These are phyloP conservation scores for Mycena albidolilacea DNA, from an alignment of 768 basidiomycete genomes.

Conservation along the genomic window DNA sequence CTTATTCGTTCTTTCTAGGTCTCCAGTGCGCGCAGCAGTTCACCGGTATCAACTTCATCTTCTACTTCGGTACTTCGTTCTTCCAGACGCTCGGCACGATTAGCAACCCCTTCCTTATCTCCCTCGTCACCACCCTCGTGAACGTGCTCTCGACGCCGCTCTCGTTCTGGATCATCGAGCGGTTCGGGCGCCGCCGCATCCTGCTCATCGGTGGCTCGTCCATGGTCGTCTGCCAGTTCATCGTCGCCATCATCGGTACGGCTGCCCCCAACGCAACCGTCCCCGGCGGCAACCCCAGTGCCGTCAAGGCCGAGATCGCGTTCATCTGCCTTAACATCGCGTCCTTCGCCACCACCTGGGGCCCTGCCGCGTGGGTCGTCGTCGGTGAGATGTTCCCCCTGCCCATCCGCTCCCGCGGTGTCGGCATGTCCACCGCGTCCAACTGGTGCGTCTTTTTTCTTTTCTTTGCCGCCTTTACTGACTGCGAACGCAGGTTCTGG, in stretches of 20 bases:
- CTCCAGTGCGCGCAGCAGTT: slow-evolving; percentile 68
- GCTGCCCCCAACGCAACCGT: slow-evolving; percentile 53
- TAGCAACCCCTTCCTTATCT: slow-evolving; percentile 70
- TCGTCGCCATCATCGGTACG: slow-evolving; percentile 72
- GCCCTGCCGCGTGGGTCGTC: slow-evolving; percentile 1
- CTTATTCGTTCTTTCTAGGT: neutral
- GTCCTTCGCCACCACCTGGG: neutral
- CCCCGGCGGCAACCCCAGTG: slow-evolving; percentile 60
- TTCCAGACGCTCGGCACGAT: slow-evolving; percentile 71
- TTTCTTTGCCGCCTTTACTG: neutral
- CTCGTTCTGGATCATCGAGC: slow-evolving; percentile 87
- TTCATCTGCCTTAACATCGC: slow-evolving; percentile 1
- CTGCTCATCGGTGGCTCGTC: slow-evolving; percentile 85
- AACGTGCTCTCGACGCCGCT: slow-evolving; percentile 85
- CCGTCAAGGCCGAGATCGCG: slow-evolving; percentile 68
- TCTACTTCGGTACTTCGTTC: slow-evolving; percentile 45
- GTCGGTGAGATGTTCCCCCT: neutral
- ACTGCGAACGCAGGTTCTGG: slow-evolving; percentile 49
- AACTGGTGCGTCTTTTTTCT: neutral
- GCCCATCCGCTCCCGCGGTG: slow-evolving; percentile 68
- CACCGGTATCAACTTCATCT: slow-evolving; percentile 49
- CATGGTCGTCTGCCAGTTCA: slow-evolving; percentile 90
- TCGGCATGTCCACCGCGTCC: slow-evolving; percentile 47
- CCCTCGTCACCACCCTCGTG: slow-evolving; percentile 81
- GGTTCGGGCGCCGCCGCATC: slow-evolving; percentile 85